Base-by-base conservation (phyloP, 1,284 basidiomycete genomes). In the Cronartium quercuum region DNA sequence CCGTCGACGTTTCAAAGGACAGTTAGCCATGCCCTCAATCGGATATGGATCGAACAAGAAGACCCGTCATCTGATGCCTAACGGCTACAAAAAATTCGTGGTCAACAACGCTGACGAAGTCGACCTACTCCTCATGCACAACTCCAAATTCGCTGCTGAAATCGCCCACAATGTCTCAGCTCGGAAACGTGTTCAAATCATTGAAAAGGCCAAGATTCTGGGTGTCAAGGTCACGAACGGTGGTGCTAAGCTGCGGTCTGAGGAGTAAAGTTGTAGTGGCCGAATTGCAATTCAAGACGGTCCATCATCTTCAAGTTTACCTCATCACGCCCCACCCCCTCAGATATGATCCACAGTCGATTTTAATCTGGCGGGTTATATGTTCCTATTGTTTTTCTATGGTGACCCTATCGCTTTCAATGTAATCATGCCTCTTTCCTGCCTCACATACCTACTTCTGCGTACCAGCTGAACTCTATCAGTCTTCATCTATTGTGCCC, bases 151-250 rank as follows among this genome's bases (percentile, higher is more conserved):
- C 83, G 90, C 94, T 76, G 96, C 94, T 77, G 92, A 94, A 84
- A 92, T 99, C 81, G 96, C 96, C 76, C 94, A 98, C 87, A 91
- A 90, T 82, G 94, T 99, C 80, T 92, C 90, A 85, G 91, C 91
- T 86, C 91, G 93, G 84, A 98, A 98, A 88, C 92, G 96, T 81
- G 89, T 90, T 77, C 85, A 88, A 79, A 95, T 99, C 81, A 86
- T 98, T 77, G 92, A 94, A 84, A 73, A 73, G 40, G 70, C 70
- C 34, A 41, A 61, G 5, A 60, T 73, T 24, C 44, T 73, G 12
- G 83, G 83, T 76, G 80, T 83, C 80, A 86, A 85, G 86, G 91
- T 99, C 82, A 97, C 93, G 79, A 99, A 99, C 87, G 84, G 92
- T 78, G 88, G 90, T 80, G 96, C 91, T 81, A 92, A 92, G 83